Conservation (phyloP, 805 yeast species). For the Yamadazyma nakazawae region DNA sequence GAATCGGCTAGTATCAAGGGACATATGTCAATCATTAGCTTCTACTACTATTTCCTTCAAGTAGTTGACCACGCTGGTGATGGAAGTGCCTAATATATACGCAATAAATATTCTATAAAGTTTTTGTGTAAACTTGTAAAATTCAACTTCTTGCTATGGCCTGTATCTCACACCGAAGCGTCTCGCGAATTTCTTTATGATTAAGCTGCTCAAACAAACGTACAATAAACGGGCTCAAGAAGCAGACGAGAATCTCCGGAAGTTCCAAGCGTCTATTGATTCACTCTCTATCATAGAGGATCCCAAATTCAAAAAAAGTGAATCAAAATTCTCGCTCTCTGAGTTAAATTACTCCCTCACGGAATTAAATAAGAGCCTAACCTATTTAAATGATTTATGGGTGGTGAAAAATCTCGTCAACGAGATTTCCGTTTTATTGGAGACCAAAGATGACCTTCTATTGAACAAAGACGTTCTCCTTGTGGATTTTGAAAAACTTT, state of each 20-base stretch:
- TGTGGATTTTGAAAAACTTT: conserved; percentile 18
- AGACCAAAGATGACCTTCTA: conserved; percentile 12
- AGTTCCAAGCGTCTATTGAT: conserved; percentile 10
- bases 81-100: background rate
- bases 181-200: conserved; percentile 6
- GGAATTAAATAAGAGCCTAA: conserved; percentile 4
- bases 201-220: conserved; percentile 9
- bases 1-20: conserved; percentile 29
- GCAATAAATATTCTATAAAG: too few relatives aligned
- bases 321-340: conserved; percentile 9
- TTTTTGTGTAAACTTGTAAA: too few relatives aligned
- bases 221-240: conserved; percentile 1
- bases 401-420: conserved; percentile 22
- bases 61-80: conserved; percentile 18
- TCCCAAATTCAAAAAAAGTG: conserved; percentile 11
- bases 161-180: background rate
- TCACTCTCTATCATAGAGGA: conserved; percentile 18
- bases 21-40: conserved; percentile 34
- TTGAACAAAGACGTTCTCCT: conserved; percentile 17
- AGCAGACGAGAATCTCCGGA: conserved; percentile 6
- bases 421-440: conserved; percentile 18
- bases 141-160: background rate
- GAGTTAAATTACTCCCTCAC: conserved; percentile 14
- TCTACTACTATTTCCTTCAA: conserved; percentile 38
- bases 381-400: conserved; percentile 25